Evolutionary conservation across 1,284 basidiomycete genomes (phyloP), one percentile per base, ranked within the genome.

Genomic region (Athelia sp.): DNA sequence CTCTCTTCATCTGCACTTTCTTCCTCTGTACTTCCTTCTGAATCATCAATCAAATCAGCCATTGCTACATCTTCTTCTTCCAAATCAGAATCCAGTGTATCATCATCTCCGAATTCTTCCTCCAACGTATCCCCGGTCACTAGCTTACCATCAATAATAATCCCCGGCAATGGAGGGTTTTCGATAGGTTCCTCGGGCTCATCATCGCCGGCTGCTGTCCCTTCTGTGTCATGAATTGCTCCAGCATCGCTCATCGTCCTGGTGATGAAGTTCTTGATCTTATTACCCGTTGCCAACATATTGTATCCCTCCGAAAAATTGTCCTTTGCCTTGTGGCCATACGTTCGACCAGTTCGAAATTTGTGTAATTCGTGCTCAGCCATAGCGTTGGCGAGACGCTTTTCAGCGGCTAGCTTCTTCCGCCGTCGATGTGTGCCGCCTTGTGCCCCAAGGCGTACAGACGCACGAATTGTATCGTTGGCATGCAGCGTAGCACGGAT

Each of bases 401-500:
- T 40, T 15, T 18, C 21, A 15, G 43, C 40, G 51, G 23, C 26
- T 40, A 46, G 24, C 35, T 23, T 17, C 45, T 52, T 11, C 34
- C 21, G 15, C 40, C 43, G 3, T 22, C 8, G 36, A 22, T 40
- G 36, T 22, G 15, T 9, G 10, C 36, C 36, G 15, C 36, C 36
- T 22, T n/a, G n/a, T n/a, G n/a, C n/a, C n/a, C n/a, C 32, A 17
- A 34, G 32, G 32, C 32, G 32, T 11, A 34, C 32, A 11, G 32
- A 11, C 17, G 32, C 11, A 11, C 17, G 11, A 11, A 34, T 34
- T 17, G 32, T 11, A 11, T 34, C 17, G 11, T 34, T 34, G 11
- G 32, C 32, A 11, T 34, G 11, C 11, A 34, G 32, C 11, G 17
- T 11, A 34, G 32, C 32, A 34, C 32, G 32, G 17, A 34, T 34